A percentile compares a stretch with the other conserved stretches of the same genome.
phyloP scores from a whole-genome alignment of 148 eudicot species.

The Fagopyrum homotropicum region DNA sequence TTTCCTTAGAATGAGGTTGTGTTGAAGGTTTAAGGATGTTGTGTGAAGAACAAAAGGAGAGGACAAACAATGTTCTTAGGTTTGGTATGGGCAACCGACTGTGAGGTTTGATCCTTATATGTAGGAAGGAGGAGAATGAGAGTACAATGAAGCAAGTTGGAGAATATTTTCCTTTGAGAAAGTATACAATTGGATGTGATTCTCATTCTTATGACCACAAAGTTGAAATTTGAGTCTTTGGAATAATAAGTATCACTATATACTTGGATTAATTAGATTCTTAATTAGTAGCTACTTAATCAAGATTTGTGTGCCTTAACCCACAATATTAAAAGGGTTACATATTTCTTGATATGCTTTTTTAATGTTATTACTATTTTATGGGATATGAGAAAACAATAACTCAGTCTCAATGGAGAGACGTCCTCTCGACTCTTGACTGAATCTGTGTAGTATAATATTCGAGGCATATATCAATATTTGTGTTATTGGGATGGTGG shows the following conservation, averaged over 20 bases:
- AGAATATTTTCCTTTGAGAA: constrained; percentile 21
- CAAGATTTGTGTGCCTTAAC: neutral
- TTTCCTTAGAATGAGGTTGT: constrained; percentile 14
- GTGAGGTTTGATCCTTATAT: constrained; percentile 24
- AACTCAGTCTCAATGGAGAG: too few relatives aligned
- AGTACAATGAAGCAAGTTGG: constrained; percentile 27
- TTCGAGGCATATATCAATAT: too few relatives aligned
- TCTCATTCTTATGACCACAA: constrained; percentile 18
- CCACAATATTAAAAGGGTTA: neutral
- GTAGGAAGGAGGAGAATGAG: constrained; percentile 16
- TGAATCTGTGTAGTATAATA: too few relatives aligned
- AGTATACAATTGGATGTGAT: constrained; percentile 23
- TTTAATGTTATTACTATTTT: neutral
- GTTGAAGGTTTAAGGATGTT: neutral
- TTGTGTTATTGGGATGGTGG: too few relatives aligned
- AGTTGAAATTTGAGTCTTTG: constrained; percentile 8
- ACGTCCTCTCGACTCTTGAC: too few relatives aligned
- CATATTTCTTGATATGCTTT: neutral
- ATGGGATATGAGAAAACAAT: too few relatives aligned
- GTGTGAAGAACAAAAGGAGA: constrained; percentile 13
- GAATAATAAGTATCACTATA: constrained; percentile 9
- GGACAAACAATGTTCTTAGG: neutral
- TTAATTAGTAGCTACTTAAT: neutral
- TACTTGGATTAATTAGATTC: neutral
- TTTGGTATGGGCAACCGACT: constrained; percentile 21